Evolutionary conservation across 208 protist species (phyloP).

Genomic region (Trypanosoma conorhini): DNA sequence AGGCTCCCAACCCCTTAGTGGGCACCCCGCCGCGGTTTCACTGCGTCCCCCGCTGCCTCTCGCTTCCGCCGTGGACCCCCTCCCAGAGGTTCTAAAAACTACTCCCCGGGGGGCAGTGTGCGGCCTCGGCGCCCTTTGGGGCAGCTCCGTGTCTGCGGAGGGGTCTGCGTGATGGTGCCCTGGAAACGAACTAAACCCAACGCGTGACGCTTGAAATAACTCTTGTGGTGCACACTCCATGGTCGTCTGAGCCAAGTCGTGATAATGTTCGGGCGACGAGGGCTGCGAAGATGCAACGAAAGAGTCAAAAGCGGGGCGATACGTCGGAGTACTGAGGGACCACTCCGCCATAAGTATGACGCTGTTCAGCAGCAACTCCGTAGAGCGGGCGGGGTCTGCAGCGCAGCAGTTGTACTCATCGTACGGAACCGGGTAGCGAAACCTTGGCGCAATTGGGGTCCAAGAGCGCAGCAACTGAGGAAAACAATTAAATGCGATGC

Average conservation of each 20-base stretch:
- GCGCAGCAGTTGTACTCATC: conserved; percentile 27
- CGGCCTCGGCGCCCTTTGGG: background rate
- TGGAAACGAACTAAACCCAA: background rate
- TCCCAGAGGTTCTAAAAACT: background rate
- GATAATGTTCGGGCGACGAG: background rate
- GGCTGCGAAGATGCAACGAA: background rate
- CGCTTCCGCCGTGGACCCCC: background rate
- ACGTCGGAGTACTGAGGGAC: conserved; percentile 26
- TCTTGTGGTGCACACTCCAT: background rate
- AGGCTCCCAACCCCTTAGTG: background rate
- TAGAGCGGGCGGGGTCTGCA: conserved; percentile 21
- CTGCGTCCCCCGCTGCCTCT: background rate
- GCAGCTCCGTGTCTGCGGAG: background rate
- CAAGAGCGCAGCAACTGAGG: background rate
- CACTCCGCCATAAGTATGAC: conserved; percentile 41
- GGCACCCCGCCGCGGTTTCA: background rate
- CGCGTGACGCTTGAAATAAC: background rate
- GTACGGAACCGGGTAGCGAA: conserved; percentile 33
- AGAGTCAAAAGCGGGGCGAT: conserved; percentile 13
- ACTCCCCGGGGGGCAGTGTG: background rate
- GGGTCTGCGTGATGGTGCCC: background rate
- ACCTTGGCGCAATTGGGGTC: background rate
- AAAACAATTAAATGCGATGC: conserved; percentile 27
- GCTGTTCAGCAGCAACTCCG: conserved; percentile 34
- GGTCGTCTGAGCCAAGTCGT: background rate